Evolutionary conservation across 164 flowering plant genomes (phyloP).

Genomic region (grape (Vitis vinifera)): ASM3070453v1 NC_081818.1:78001-78500

Average conservation of each 20-base stretch:
- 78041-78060: not conserved
- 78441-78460: slow-evolving; percentile 7
- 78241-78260: no score
- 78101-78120: no score
- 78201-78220: not conserved
- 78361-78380: slow-evolving; percentile 8
- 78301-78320: no score
- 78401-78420: slow-evolving; percentile 17
- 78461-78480: slow-evolving; percentile 5
- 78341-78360: not conserved
- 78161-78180: not conserved
- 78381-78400: slow-evolving; percentile 25
- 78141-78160: no score
- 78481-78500: not conserved
- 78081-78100: no score
- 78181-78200: not conserved
- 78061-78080: not conserved
- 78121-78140: no score
- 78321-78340: not conserved
- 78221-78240: no score
- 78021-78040: not conserved
- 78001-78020: not conserved
- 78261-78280: no score
- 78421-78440: slow-evolving; percentile 13
- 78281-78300: no score